Conservation (phyloP, 1,139 yeast genomes). For the Kodamaea alishanica region DNA sequence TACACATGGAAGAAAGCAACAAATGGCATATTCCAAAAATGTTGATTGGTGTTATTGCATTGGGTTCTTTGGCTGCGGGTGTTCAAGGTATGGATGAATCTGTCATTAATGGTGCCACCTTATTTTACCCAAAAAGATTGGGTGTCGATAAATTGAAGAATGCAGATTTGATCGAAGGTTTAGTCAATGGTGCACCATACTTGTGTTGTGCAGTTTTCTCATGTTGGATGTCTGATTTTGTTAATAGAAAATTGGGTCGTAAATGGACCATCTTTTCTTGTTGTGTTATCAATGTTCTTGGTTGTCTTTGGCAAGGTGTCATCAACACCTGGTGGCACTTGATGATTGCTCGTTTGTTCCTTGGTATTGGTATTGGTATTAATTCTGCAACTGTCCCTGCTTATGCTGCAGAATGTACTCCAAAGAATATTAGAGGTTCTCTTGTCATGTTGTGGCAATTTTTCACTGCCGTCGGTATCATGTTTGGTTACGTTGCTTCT, state of each 20-base stretch:
- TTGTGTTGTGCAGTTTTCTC: slow-evolving; percentile 67
- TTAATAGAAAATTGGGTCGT: slow-evolving; percentile 64
- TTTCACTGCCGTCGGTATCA: slow-evolving; percentile 84
- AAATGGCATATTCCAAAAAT: slow-evolving; percentile 63
- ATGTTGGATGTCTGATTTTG: slow-evolving; percentile 70
- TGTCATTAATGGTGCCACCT: slow-evolving; percentile 78
- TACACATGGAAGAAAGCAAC: slow-evolving; percentile 57
- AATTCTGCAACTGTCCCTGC: slow-evolving; percentile 81
- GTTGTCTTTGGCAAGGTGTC: slow-evolving; percentile 78
- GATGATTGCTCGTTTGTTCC: slow-evolving; percentile 64
- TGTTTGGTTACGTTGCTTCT: slow-evolving; percentile 71
- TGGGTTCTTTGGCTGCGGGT: slow-evolving; percentile 85
- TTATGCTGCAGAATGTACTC: slow-evolving; percentile 77
- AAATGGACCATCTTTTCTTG: slow-evolving; percentile 71
- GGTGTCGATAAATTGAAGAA: slow-evolving; percentile 39
- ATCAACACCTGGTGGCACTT: slow-evolving; percentile 73
- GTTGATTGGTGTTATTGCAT: slow-evolving; percentile 59
- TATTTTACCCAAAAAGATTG: slow-evolving; percentile 58
- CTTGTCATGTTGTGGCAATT: slow-evolving; percentile 87
- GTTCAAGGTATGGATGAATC: slow-evolving; percentile 94
- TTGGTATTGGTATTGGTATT: slow-evolving; percentile 80
- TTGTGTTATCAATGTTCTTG: slow-evolving; percentile 58
- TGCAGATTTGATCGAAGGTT: slow-evolving; percentile 67
- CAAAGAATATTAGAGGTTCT: slow-evolving; percentile 73
- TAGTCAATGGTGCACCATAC: slow-evolving; percentile 80